Base-by-base conservation (phyloP, 1,139 yeast species). In the Candida anutae region DNA sequence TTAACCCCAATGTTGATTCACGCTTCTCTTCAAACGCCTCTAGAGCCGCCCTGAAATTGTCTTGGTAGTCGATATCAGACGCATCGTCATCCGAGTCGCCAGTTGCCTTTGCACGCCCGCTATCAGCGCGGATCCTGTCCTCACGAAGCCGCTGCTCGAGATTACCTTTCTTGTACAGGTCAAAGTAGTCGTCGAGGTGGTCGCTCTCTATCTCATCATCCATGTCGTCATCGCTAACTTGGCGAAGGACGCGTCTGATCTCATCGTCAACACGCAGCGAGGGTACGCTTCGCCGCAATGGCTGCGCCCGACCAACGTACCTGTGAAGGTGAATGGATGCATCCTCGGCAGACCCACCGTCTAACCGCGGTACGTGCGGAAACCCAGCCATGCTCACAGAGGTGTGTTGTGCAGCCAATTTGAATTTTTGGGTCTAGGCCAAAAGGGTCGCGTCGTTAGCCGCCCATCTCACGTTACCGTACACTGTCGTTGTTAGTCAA, bases 281-380 rank as follows among this genome's bases (percentile, higher is more conserved):
- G 5, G 16, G 20, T 5, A 8, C 9, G 8, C 10, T 17, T 10
- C 19, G 32, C 12, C 43, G 45, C 12, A 62, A 43, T 1, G 72
- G 70, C 10, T 44, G 40, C 1, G 69, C 56, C 1, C 62, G 64
- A 0, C 69, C 69, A 2, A 65, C 58, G 6, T 45, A 49, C 23
- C 55, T 46, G 32, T 58, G 49, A 15, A 62, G 38, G 38, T 65
- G 70, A 19, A 64, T 56, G 12, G 72, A 63, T 0, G 57, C 58
- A 24, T 63, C 69, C 25, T 64, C 70, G 31, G 62, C 71, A 0
- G 68, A 58, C 27, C 59, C 69, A 1, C 67, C 68, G 21, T 50
- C 43, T 6, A 60, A 49, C 13, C 45, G 40, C 4, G 71, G 72
- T 6, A 63, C 48, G 23, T 45, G 45, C 4, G 65, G 65, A 32